Base-by-base conservation (phyloP, 768 basidiomycete species). In the Calocera viscosa region DNA sequence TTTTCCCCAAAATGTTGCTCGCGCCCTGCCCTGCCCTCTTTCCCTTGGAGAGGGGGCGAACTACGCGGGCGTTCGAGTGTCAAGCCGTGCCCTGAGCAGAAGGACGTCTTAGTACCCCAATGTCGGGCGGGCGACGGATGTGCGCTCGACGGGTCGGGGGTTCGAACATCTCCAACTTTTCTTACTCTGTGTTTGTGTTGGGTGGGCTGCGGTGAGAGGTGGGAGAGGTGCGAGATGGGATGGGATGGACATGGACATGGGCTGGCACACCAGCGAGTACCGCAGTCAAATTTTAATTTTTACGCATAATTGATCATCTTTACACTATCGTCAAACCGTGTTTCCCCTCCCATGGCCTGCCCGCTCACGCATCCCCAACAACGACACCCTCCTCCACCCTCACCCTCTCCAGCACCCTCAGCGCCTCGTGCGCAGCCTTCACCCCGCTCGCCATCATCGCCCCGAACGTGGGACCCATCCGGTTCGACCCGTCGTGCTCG, bases 1-100 rank as follows among this genome's bases (percentile, higher is more conserved):
- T 77, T 75, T 75, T 88, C 87, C 86, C 89, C 89, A 83, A n/a
- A n/a, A 83, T 88, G 89, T 91, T 91, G 89, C 89, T 91, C 89
- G 86, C 88, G 80, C 81, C 83, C 79, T 47, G 86, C 81, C 75
- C 78, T 76, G 70, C 71, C 35, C 35, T 38, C 35, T 14, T 38
- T 30, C 53, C 11, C 30, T 60, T 60, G 30, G 53, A 19, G 43
- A 7, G 19, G 14, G 19, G 43, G 19, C 24, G 43, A 14, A 77
- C 72, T 74, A 88, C 80, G 86, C 84, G 82, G 86, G 80, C 76
- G 88, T 90, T 90, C 75, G 89, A 91, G 89, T 89, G 89, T 91
- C 89, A 89, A 80, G 86, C 81, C 82, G 87, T 87, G 89, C 80
- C 79, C 79, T 82, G 88, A 90, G 70, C 68, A 78, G 88, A 70